phyloP scores from a whole-genome alignment of 1,284 basidiomycete species.

The Puccinia sorghi region DNA sequence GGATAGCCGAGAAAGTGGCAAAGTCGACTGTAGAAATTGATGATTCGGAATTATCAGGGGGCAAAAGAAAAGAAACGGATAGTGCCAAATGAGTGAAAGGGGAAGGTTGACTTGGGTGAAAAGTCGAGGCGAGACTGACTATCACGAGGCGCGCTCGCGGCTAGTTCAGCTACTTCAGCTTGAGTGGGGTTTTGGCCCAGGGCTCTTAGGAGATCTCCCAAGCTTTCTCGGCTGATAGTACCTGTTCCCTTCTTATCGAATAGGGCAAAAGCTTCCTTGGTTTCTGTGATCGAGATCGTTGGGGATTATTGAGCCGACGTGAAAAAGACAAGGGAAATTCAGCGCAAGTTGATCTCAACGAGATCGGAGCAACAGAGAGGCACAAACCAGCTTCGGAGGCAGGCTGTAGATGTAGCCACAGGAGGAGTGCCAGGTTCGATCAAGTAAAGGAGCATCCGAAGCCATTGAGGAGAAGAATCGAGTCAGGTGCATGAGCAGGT shows the following conservation, averaged over 20 bases:
- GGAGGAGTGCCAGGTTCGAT: not conserved
- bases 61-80: no score
- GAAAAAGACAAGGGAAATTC: no score
- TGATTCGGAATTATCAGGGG: not conserved
- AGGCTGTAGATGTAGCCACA: slow-evolving; percentile 10
- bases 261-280: slow-evolving; percentile 94
- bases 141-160: slow-evolving; percentile 71
- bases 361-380: not conserved
- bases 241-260: slow-evolving; percentile 97
- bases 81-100: no score
- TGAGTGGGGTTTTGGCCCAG: slow-evolving; percentile 98
- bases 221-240: slow-evolving; percentile 77
- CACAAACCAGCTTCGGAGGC: slow-evolving; percentile 45
- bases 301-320: no score
- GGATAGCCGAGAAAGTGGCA: slow-evolving; percentile 74
- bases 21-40: slow-evolving; percentile 54
- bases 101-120: not conserved
- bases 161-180: slow-evolving; percentile 85
- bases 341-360: not conserved
- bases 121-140: slow-evolving; percentile 62
- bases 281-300: slow-evolving; percentile 65
- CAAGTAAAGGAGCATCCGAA: not conserved
- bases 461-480: not conserved
- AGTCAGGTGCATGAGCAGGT: not conserved
- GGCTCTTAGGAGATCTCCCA: slow-evolving; percentile 92